Base-by-base conservation (phyloP, 164 flowering plant genomes). In the Amborella trichopoda region DNA sequence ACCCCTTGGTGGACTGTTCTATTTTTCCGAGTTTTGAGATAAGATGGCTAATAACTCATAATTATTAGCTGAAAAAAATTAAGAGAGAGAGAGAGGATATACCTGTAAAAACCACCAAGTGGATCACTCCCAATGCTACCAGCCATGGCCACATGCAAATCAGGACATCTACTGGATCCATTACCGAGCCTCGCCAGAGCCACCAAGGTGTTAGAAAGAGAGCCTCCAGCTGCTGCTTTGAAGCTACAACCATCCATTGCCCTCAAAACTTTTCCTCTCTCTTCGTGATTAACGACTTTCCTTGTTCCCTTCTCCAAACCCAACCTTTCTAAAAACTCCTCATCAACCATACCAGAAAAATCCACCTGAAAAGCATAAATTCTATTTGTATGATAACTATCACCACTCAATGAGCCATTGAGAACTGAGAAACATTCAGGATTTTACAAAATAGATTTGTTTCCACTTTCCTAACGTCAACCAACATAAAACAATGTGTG, bases 161-260 rank as follows among this genome's bases (percentile, higher is more conserved):
- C 30, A 52, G 81, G 77, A 28, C 81, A 83, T 56, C 80, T 81
- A 45, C 59, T 54, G 20, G 85, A 51, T 48, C 46, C 64, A 30
- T 68, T 51, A 21, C 95, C 91, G 30, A 90, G 86, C 68, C 98
- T 77, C 12, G 98, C 84, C 58, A 90, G 61, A 44, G 94, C 98
- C 44, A 90, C 98, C 20, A 90, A 68, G 24, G 71, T 79, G 40
- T 90, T 90, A 6, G 98, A 90, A 37, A 90, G 89, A 57, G 98
- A 90, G 8, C 98, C 98, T 22, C 96, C 98, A 50, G 96, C 98
- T 41, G 98, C 98, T 24, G 96, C 98, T 73, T 90, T 90, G 54
- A 83, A 90, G 70, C 81, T 86, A 70, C 94, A 81, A 26, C 98
- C 96, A 61, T 90, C 98, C 96, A 90, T 79, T 14, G 98, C 98